A percentile compares a stretch with the other conserved stretches of the same genome.
Conservation (phyloP, 257 asterid genomes). For the Petrea volubilis region DNA sequence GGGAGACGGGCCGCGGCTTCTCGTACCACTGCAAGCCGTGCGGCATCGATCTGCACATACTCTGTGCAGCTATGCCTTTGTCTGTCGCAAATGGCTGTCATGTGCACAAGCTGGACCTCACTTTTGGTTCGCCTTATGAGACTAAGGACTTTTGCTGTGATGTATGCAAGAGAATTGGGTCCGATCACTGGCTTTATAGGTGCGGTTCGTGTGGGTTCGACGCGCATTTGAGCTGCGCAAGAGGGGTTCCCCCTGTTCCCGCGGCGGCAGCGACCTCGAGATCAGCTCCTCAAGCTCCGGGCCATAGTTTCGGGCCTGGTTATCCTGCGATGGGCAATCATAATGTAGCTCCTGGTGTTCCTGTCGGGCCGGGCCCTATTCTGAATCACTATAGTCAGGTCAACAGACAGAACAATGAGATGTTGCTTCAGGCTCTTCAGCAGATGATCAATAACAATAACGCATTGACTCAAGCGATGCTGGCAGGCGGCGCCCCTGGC, state of each 20-base stretch:
- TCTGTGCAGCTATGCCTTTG: constrained; percentile 49
- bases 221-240: constrained; percentile 58
- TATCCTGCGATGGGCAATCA: not conserved
- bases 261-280: not conserved
- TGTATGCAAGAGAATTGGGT: constrained; percentile 38
- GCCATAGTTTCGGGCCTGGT: too few species aligned
- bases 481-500: constrained; percentile 25
- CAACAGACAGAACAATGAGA: constrained; percentile 9
- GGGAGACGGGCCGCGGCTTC: constrained; percentile 32
- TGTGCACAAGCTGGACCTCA: constrained; percentile 41
- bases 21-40: constrained; percentile 62
- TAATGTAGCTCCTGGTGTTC: constrained; percentile 17
- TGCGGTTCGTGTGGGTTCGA: constrained; percentile 54
- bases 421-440: constrained; percentile 24
- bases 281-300: constrained; percentile 14
- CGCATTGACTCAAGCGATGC: constrained; percentile 29
- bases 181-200: constrained; percentile 57
- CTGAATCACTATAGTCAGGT: constrained; percentile 3
- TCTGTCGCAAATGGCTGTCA: constrained; percentile 31
- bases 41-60: constrained; percentile 48
- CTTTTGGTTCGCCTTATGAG: constrained; percentile 42
- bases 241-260: constrained; percentile 3
- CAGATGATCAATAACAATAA: constrained; percentile 21
- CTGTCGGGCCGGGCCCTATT: constrained; percentile 18
- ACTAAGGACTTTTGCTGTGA: constrained; percentile 42